Conservation (phyloP, 1,284 basidiomycete genomes). For the Malassezia yamatoensis region DNA sequence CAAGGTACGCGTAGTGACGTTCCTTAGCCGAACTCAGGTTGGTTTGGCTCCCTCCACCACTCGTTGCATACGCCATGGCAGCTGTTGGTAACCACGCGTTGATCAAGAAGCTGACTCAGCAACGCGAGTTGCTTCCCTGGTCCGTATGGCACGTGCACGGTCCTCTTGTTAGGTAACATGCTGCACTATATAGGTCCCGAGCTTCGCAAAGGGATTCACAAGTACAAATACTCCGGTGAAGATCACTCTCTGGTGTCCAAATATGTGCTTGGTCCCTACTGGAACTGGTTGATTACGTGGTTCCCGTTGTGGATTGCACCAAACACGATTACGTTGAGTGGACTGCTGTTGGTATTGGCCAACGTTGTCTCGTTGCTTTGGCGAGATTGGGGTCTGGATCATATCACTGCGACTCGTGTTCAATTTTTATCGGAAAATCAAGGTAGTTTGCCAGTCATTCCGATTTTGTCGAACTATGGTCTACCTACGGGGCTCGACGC, state of each 20-base stretch:
- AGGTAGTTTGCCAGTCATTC: conserved; percentile 22
- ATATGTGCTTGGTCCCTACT: conserved; percentile 78
- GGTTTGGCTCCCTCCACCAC: background rate
- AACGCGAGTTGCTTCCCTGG: background rate
- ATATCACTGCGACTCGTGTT: conserved; percentile 29
- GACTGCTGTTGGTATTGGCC: conserved; percentile 67
- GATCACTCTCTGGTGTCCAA: conserved; percentile 57
- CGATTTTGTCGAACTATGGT: conserved; percentile 25
- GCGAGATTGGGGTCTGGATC: conserved; percentile 28
- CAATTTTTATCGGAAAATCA: conserved; percentile 13
- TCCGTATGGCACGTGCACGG: background rate
- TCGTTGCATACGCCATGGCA: background rate
- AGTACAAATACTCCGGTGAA: conserved; percentile 56
- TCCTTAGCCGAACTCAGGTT: conserved; percentile 13
- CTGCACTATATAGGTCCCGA: conserved; percentile 49
- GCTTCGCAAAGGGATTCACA: conserved; percentile 51
- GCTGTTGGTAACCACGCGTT: background rate
- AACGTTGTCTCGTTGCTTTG: conserved; percentile 71
- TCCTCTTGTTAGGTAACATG: conserved; percentile 11
- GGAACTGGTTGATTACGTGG: conserved; percentile 84
- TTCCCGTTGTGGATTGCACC: conserved; percentile 83
- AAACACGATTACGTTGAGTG: conserved; percentile 58
- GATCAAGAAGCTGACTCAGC: background rate
- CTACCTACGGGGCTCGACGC: conserved; percentile 18
- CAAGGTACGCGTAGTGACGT: conserved; percentile 18